Conservation (phyloP, 768 basidiomycete species). For the Tubosaeta sp. region DNA sequence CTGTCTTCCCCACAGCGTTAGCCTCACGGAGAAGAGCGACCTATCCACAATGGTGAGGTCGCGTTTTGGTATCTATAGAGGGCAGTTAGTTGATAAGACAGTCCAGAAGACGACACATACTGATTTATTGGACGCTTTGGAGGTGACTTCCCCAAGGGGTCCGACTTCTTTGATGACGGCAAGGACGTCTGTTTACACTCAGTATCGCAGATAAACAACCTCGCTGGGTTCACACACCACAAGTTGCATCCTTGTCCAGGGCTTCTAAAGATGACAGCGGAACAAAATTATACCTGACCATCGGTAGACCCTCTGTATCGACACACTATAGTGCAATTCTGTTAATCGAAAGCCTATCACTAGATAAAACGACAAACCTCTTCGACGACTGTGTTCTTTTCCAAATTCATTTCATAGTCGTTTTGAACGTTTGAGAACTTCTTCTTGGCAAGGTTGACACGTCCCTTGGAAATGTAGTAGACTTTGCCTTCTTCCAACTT, state of each 20-base stretch:
- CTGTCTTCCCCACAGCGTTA: constrained; percentile 96
- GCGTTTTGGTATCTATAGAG: constrained; percentile 71
- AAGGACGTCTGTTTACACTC: constrained; percentile 64
- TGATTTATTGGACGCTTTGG: constrained; percentile 62
- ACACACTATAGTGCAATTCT: constrained; percentile 54
- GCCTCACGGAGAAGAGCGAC: constrained; percentile 67
- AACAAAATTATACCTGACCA: constrained; percentile 81
- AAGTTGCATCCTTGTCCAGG: constrained; percentile 72
- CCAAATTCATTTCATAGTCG: constrained; percentile 91
- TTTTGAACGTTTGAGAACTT: constrained; percentile 88
- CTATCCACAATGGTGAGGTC: constrained; percentile 87
- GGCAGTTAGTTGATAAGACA: constrained; percentile 1
- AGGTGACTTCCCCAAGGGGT: constrained; percentile 63
- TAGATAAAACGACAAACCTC: constrained; percentile 48
- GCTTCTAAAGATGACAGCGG: constrained; percentile 57
- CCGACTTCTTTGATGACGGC: constrained; percentile 79
- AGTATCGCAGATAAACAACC: background rate
- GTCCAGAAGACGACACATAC: constrained; percentile 31
- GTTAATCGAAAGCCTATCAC: background rate
- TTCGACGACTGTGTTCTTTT: constrained; percentile 77
- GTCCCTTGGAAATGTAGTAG: constrained; percentile 85
- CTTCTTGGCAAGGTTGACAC: constrained; percentile 94
- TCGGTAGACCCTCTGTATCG: constrained; percentile 72
- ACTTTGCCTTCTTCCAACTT: constrained; percentile 88
- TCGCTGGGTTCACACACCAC: constrained; percentile 50